These are phyloP conservation scores for Eucalyptus sp. DNA, from an alignment of 345 rosid species.

Conservation along the genomic window DNA sequence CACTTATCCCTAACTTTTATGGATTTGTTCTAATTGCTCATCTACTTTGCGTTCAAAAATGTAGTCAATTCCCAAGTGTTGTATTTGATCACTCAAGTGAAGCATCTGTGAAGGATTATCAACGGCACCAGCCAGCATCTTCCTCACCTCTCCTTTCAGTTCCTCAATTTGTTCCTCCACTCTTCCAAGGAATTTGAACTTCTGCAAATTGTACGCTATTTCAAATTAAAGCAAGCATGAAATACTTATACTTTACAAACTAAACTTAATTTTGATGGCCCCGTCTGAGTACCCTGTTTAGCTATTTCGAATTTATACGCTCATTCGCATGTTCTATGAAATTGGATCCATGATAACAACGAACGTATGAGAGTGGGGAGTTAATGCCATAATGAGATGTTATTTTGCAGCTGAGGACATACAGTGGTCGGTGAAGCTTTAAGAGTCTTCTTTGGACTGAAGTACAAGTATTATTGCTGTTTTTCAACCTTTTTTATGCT, in stretches of 20 bases:
- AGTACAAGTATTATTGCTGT: no score
- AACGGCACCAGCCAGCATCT: not conserved
- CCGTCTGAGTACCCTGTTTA: not conserved
- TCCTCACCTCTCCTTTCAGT: conserved; percentile 1
- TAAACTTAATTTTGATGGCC: not conserved
- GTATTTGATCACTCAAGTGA: conserved; percentile 10
- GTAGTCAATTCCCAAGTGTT: conserved; percentile 21
- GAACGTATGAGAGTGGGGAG: not conserved
- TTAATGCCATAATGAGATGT: no score
- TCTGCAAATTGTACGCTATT: not conserved
- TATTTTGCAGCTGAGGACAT: no score
- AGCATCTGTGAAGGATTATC: not conserved
- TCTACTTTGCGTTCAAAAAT: conserved; percentile 28
- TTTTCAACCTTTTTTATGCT: no score
- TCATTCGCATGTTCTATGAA: not conserved
- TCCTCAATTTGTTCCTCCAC: not conserved
- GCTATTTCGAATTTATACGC: not conserved
- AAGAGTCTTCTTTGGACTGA: no score
- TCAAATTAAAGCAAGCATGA: not conserved
- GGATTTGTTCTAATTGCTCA: not conserved
- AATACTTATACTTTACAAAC: not conserved
- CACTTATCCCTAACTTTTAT: not conserved
- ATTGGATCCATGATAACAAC: not conserved
- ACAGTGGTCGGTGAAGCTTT: no score
- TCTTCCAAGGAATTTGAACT: not conserved